Evolutionary conservation across 2,329 filamentous ascomycete genomes (phyloP).

Genomic region (Pseudogymnoascus sp.): DNA sequence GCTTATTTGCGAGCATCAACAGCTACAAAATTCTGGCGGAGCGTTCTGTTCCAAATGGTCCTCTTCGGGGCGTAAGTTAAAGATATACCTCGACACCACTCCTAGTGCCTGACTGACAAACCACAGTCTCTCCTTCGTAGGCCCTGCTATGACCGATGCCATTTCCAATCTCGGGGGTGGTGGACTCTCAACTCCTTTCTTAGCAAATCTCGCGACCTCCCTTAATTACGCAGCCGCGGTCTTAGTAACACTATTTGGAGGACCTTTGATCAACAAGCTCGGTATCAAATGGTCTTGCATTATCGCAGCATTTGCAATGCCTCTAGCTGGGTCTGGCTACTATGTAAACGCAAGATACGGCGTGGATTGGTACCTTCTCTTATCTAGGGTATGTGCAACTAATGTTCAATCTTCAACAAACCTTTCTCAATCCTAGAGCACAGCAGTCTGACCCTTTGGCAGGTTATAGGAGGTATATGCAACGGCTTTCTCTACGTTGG

Average conservation of each 20-base stretch:
- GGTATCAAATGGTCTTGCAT: conserved; percentile 33
- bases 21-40: too few relatives aligned
- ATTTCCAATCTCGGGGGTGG: conserved; percentile 18
- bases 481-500: conserved; percentile 29
- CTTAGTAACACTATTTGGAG: conserved; percentile 24
- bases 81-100: too few relatives aligned
- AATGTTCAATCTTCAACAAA: too few relatives aligned
- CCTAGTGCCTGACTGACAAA: too few relatives aligned
- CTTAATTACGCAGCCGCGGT: conserved; percentile 14
- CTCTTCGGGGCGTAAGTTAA: too few relatives aligned
- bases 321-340: conserved; percentile 30
- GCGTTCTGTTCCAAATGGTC: too few relatives aligned
- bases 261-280: conserved; percentile 33
- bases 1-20: too few relatives aligned
- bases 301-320: conserved; percentile 30
- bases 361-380: conserved; percentile 28
- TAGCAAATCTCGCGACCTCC: conserved; percentile 17
- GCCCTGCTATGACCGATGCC: conserved; percentile 18
- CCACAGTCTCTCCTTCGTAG: conserved; percentile 17
- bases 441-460: too few relatives aligned
- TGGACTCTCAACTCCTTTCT: conserved; percentile 16
- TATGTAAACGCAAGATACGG: conserved; percentile 28
- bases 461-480: conserved; percentile 20
- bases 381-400: conserved; percentile 20
- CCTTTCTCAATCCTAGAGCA: too few relatives aligned